phyloP scores from a whole-genome alignment of 306 rosid genomes.

The Lathyrus oleraceus region DNA sequence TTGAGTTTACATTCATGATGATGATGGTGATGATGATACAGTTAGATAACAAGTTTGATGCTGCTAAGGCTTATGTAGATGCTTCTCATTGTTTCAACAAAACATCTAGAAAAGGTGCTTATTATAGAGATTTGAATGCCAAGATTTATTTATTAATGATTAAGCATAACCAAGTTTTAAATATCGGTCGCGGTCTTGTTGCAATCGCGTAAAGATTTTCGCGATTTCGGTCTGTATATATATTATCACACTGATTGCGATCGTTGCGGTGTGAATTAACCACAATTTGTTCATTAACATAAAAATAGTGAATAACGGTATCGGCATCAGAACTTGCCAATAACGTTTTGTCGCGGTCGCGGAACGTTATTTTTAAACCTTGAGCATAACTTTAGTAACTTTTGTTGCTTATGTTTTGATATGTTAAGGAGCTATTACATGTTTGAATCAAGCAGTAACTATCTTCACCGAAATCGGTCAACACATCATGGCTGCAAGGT shows the following conservation, averaged over 20 bases:
- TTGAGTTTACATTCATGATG: constrained; percentile 11
- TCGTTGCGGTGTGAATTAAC: no score
- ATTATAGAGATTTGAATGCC: constrained; percentile 6
- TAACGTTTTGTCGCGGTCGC: no score
- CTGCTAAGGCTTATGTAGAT: constrained; percentile 54
- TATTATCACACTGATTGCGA: no score
- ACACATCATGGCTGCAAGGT: constrained; percentile 49
- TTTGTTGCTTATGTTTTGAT: constrained; percentile 10
- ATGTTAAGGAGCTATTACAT: constrained; percentile 49
- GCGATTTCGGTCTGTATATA: no score
- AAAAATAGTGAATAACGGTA: no score
- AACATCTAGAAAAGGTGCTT: constrained; percentile 44
- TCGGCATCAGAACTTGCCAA: no score
- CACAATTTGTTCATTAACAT: no score
- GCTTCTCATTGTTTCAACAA: constrained; percentile 60
- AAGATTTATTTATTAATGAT: not conserved
- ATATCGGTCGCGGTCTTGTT: no score
- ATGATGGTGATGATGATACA: constrained; percentile 18
- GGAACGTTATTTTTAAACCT: no score
- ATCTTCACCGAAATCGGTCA: constrained; percentile 53
- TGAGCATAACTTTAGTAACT: not conserved
- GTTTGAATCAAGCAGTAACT: constrained; percentile 51
- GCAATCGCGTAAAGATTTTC: no score
- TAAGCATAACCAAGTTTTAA: not conserved
- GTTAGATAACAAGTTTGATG: constrained; percentile 55